A percentile compares a stretch with the other conserved stretches of the same genome.
phyloP scores from a whole-genome alignment of 2,329 filamentous ascomycete genomes.

The Coleophoma cylindrospora region DNA sequence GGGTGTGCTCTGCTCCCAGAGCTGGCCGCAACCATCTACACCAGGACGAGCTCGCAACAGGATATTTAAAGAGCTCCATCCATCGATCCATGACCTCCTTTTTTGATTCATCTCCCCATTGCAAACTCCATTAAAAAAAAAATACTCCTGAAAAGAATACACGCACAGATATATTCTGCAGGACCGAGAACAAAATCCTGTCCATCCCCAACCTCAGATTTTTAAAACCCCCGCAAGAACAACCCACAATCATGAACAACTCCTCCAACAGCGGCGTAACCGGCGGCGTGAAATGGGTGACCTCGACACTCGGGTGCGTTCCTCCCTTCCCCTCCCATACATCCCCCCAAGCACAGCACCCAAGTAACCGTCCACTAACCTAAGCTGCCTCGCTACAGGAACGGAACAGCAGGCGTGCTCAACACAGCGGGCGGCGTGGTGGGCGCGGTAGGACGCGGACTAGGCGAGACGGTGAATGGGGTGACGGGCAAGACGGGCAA shows the following conservation, averaged over 20 bases:
- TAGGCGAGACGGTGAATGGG: slow-evolving; percentile 18
- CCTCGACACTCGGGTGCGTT: slow-evolving; percentile 8
- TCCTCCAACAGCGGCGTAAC: slow-evolving; percentile 5
- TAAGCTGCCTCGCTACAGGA: slow-evolving; percentile 6
- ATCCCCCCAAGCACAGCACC: background rate
- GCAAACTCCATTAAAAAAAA: too few species aligned
- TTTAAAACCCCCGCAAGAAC: background rate
- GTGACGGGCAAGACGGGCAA: slow-evolving; percentile 17
- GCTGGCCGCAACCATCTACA: too few species aligned
- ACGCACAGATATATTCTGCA: too few species aligned
- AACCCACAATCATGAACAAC: background rate
- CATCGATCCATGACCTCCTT: too few species aligned
- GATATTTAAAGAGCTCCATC: too few species aligned
- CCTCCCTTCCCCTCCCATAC: background rate
- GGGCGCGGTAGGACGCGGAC: slow-evolving; percentile 16
- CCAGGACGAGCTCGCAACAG: too few species aligned
- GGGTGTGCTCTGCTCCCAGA: too few species aligned
- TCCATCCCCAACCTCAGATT: too few species aligned
- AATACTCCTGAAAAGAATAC: too few species aligned
- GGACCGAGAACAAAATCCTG: too few species aligned
- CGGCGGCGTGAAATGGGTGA: slow-evolving; percentile 6
- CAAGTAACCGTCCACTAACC: background rate
- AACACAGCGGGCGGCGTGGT: slow-evolving; percentile 18
- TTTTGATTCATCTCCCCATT: too few species aligned
- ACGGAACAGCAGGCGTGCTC: slow-evolving; percentile 12